phyloP scores from a whole-genome alignment of 148 eudicot species.

The Nepenthes gracilis region DNA sequence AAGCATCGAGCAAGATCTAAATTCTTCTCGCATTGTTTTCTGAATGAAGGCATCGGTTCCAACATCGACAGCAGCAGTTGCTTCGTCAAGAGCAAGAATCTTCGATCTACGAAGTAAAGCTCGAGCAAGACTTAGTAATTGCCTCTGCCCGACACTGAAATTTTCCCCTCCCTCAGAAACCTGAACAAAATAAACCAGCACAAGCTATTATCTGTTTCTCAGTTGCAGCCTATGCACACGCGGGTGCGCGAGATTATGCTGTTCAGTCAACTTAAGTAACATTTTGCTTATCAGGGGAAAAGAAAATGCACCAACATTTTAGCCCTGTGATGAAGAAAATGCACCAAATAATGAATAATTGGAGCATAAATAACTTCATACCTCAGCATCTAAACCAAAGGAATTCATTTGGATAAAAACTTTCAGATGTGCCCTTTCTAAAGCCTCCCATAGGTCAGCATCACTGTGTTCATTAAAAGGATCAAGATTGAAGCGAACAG shows the following conservation, averaged over 20 bases:
- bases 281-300: no score
- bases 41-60: constrained; percentile 79
- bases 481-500: constrained; percentile 86
- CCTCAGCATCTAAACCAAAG: constrained; percentile 86
- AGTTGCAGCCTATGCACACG: no score
- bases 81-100: constrained; percentile 78
- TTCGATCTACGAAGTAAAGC: constrained; percentile 70
- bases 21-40: constrained; percentile 63
- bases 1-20: constrained; percentile 64
- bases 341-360: no score
- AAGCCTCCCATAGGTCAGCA: constrained; percentile 88
- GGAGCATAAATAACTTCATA: constrained; percentile 10
- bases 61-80: constrained; percentile 79
- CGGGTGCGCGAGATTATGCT: no score
- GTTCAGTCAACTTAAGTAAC: no score
- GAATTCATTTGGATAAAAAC: constrained; percentile 63
- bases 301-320: no score
- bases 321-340: no score
- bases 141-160: constrained; percentile 79
- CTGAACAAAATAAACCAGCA: constrained; percentile 9
- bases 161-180: constrained; percentile 76
- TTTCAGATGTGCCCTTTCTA: constrained; percentile 88
- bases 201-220: no score
- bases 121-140: constrained; percentile 63
- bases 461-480: constrained; percentile 86